Percentiles rank a stretch among this genome's conserved stretches.
Conservation (phyloP, 2,329 filamentous ascomycete species). For the Diplodia scrobiculata region DNA sequence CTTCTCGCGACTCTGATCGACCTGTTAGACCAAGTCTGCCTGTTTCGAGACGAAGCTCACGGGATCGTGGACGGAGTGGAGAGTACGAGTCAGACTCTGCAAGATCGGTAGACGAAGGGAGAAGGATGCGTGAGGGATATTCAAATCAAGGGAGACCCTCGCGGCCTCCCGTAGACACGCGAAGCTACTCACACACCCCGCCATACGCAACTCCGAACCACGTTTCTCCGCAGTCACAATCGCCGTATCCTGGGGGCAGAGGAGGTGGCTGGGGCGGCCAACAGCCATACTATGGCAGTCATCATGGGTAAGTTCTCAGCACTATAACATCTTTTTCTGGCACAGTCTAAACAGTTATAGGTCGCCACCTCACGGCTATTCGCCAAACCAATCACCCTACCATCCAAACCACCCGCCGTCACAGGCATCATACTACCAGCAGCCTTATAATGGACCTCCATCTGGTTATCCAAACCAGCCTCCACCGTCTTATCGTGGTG, state of each 20-base stretch:
- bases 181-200: conserved; percentile 61
- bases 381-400: conserved; percentile 59
- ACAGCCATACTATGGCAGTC: conserved; percentile 48
- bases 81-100: conserved; percentile 40
- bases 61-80: conserved; percentile 37
- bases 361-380: conserved; percentile 60
- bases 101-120: conserved; percentile 33
- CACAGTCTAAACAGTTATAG: conserved; percentile 40
- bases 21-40: conserved; percentile 31
- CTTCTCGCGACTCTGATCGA: conserved; percentile 32
- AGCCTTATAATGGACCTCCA: conserved; percentile 58
- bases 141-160: conserved; percentile 44
- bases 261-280: conserved; percentile 56
- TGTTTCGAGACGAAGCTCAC: conserved; percentile 37
- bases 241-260: conserved; percentile 60
- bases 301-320: conserved; percentile 53
- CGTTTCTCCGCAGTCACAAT: conserved; percentile 63
- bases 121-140: conserved; percentile 43
- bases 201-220: conserved; percentile 59
- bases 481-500: conserved; percentile 55
- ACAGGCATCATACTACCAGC: conserved; percentile 57
- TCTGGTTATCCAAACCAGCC: conserved; percentile 54
- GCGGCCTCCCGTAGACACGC: conserved; percentile 48
- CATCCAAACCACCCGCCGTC: conserved; percentile 45
- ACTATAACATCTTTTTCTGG: conserved; percentile 30